Conservation (phyloP, 441 rosid species). For the Hypseocharis bilobata region DNA sequence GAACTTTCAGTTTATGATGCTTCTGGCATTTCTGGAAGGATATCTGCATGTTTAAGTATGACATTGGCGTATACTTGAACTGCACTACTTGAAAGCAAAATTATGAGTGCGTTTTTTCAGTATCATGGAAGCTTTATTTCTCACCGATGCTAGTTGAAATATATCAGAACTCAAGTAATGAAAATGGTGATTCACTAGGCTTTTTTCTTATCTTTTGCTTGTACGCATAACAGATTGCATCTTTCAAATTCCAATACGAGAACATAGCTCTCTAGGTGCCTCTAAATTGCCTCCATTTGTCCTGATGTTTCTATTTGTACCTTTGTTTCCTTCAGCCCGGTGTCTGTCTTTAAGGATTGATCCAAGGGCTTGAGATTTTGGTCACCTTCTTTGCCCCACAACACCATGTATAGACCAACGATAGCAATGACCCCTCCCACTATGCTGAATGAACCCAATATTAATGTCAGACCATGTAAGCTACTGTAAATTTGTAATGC, state of each 20-base stretch:
- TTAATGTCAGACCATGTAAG: neutral
- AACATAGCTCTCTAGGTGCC: constrained; percentile 23
- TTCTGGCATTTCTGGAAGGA: too few relatives aligned
- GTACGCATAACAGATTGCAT: too few relatives aligned
- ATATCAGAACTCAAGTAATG: too few relatives aligned
- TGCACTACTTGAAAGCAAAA: too few relatives aligned
- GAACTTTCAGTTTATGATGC: too few relatives aligned
- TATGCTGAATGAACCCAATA: constrained; percentile 29
- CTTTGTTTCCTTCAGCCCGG: constrained; percentile 7
- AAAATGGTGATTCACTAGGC: too few relatives aligned
- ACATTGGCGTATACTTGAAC: too few relatives aligned
- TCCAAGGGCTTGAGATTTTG: constrained; percentile 17
- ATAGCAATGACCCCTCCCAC: constrained; percentile 43
- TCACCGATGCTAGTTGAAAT: too few relatives aligned
- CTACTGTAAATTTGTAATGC: neutral
- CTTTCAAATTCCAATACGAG: constrained; percentile 28
- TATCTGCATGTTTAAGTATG: too few relatives aligned
- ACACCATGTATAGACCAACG: constrained; percentile 44
- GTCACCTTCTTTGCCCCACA: constrained; percentile 58
- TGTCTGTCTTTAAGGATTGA: neutral
- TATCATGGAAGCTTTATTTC: too few relatives aligned
- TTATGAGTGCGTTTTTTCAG: too few relatives aligned
- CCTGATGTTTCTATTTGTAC: constrained; percentile 12
- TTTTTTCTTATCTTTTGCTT: too few relatives aligned
- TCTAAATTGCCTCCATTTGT: constrained; percentile 12